Evolutionary conservation across 106 monocot genomes (phyloP), one percentile per base, ranked within the genome.

Genomic region (Allium fistulosum): DNA sequence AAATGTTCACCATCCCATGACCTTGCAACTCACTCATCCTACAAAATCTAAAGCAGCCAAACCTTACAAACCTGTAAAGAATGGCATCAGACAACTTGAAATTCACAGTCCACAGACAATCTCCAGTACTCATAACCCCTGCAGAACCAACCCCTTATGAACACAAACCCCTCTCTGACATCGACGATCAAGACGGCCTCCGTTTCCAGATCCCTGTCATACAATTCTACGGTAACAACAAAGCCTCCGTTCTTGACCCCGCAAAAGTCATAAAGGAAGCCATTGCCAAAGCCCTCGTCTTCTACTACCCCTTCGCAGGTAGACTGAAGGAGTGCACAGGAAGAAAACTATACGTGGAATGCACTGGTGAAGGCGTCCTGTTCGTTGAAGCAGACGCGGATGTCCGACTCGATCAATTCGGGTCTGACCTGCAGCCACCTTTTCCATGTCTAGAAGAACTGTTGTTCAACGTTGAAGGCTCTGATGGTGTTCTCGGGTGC

Each of bases 381-480:
- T 90, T 90, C 76, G 72, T 90, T 47, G 90, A 90, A 78, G 90
- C 90, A 13, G 83, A 90, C 46, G 86, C 90, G 11, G 90, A 90
- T 13, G 76, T 83, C 7, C 8, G 63, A 1, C 75, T 90, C 46
- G 65, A 81, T 46, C 73, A 90, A 50, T 86, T 90, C 18, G 80
- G 80, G 7, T 37, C 0, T 37, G 80, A 85, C 16, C 73, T 86
- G 55, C 78, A 79, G 73, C 90, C 86, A 8, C 90, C 90, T 8
- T 78, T 90, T 53, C 83, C 80, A 8, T 75, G 80, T 55, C 61
- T 85, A 7, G 86, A 80, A 16, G 80, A 90, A 58, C 78, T 90
- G 4, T 15, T 83, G 26, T 74, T 51, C 67, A 78, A 90, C 28
- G 78, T 83, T 8, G 66, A 66, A 11, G 89, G 80, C 51, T 77